Evolutionary conservation across 1,284 basidiomycete species (phyloP), one percentile per base, ranked within the genome.

Genomic region (Leccinum pachyderme): DNA sequence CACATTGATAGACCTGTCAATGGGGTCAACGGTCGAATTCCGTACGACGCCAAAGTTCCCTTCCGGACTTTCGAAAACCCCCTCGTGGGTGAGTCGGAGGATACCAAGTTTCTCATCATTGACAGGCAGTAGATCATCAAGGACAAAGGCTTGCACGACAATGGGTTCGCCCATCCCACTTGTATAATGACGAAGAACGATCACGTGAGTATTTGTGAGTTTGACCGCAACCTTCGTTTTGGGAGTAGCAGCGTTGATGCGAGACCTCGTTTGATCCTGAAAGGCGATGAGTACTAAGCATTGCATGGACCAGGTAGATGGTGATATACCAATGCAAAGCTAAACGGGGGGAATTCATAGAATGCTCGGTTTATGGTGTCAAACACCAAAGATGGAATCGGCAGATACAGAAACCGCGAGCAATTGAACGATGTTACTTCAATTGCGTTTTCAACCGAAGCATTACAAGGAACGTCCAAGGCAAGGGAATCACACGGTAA

Each of bases 271-370:
- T 39, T 39, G 37, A 22, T 22, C 37, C 37, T 39, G 18, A 22
- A 39, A 22, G 5, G 8, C 3, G 18, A 39, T 39, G 9, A 11
- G 9, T 18, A 18, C 5, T 37, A 18, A 18, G 11, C 9, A 39
- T 39, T 9, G 18, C 11, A 39, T 39, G 11, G 11, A 6, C 11
- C 37, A 39, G 18, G 22, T 18, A 39, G 11, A 39, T 2, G 7
- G 22, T 2, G 18, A 32, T 47, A 18, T 56, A 59, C 58, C 47
- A 41, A 22, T 18, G 47, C 27, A 39, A 47, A 2, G 15, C 9
- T 39, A 24, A 52, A 47, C n/a, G 41, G 22, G 2, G 58, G 58
- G 12, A 59, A 56, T 12, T 25, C 13, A 8, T 59, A 59, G 31
- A 59, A 51, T 4, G 2, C 5, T 2, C 37, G 52, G 3, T 49